These are phyloP conservation scores for Halteria grandinella DNA, from an alignment of 73 alveolate species.

Conservation along the genomic window DNA sequence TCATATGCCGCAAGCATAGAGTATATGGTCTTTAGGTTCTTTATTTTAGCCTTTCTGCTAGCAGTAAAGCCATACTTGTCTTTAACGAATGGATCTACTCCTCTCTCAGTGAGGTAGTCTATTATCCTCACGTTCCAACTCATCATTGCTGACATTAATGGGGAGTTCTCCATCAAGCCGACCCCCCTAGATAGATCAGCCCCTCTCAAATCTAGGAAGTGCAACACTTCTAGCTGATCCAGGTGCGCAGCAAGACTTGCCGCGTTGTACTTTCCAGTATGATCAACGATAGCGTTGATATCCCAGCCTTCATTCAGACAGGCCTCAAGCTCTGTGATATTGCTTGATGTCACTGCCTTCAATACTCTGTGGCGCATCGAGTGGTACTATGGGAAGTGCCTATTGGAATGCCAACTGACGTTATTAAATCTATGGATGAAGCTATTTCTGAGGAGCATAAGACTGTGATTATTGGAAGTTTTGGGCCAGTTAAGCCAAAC, in stretches of 20 bases:
- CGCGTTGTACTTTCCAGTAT: conserved; percentile 36
- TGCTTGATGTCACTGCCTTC: conserved; percentile 1
- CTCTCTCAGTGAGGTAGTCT: conserved; percentile 65
- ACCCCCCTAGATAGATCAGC: conserved; percentile 22
- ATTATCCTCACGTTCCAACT: conserved; percentile 67
- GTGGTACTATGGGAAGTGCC: conserved; percentile 19
- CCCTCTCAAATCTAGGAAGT: conserved; percentile 60
- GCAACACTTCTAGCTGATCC: conserved; percentile 56
- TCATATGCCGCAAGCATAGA: conserved; percentile 41
- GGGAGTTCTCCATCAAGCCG: conserved; percentile 27
- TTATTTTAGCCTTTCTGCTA: conserved; percentile 53
- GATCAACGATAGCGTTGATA: conserved; percentile 47
- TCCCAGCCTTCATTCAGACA: conserved; percentile 56
- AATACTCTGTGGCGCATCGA: conserved; percentile 10
- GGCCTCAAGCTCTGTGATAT: background rate
- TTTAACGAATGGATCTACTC: conserved; percentile 55
- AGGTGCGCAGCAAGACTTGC: conserved; percentile 59
- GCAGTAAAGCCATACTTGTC: conserved; percentile 73
- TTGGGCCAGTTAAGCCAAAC: conserved; percentile 54
- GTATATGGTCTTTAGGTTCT: conserved; percentile 12
- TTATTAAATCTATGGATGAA: background rate
- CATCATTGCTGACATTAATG: conserved; percentile 59
- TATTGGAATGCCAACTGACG: conserved; percentile 50
- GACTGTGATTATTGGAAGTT: conserved; percentile 3
- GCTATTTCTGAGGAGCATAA: conserved; percentile 36